Evolutionary conservation across 2,329 filamentous ascomycete species (phyloP).

Genomic region (Septoria linicola): DNA sequence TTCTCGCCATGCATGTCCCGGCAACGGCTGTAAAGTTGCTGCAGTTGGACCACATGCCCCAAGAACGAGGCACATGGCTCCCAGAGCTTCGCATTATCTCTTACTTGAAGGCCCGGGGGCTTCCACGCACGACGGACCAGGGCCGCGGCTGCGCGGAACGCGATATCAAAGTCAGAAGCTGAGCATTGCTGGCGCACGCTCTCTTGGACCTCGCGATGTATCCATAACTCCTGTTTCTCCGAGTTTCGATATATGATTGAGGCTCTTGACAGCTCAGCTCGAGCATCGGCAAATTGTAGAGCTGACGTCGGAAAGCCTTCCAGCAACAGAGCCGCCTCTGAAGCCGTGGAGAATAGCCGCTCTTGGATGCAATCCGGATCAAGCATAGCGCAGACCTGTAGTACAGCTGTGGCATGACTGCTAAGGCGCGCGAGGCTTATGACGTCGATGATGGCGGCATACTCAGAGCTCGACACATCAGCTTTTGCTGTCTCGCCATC

Average conservation of each 20-base stretch:
- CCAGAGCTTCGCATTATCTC: slow-evolving; percentile 7
- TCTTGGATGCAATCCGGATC: slow-evolving; percentile 16
- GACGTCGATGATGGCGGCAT: not conserved
- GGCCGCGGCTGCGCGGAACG: not conserved
- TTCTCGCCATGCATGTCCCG: not conserved
- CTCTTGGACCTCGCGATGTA: slow-evolving; percentile 7
- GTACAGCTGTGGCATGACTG: not conserved
- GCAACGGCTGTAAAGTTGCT: not conserved
- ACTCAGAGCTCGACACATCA: not conserved
- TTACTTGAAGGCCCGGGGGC: not conserved
- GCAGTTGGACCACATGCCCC: slow-evolving; percentile 5
- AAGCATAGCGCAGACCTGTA: slow-evolving; percentile 8
- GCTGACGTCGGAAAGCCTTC: not conserved
- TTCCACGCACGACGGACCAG: slow-evolving; percentile 1
- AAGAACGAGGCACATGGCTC: slow-evolving; percentile 4
- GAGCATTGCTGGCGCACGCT: not conserved
- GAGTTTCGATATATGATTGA: slow-evolving; percentile 4
- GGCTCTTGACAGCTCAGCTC: not conserved
- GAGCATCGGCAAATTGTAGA: not conserved
- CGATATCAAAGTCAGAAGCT: not conserved
- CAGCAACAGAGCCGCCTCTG: too few species aligned
- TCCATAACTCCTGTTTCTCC: slow-evolving; percentile 9
- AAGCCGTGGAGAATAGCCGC: not conserved
- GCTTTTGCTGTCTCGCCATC: not conserved
- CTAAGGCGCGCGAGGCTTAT: slow-evolving; percentile 7